Conservation (phyloP, 2,329 filamentous ascomycete genomes). For the Lachnellula occidentalis region DNA sequence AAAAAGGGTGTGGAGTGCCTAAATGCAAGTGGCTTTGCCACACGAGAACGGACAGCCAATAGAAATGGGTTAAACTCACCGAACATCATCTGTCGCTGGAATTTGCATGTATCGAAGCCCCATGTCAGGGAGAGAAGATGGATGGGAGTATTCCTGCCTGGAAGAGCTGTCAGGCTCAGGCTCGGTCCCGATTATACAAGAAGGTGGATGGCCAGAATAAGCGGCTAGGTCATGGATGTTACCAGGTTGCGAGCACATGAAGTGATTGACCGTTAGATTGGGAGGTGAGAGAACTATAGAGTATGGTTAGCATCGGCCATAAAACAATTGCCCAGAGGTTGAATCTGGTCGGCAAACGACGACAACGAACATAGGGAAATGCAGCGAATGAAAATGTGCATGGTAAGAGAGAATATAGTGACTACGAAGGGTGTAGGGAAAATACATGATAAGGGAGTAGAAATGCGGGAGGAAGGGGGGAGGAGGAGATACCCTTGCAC, state of each 20-base stretch:
- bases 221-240: conserved; percentile 31
- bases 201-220: conserved; percentile 28
- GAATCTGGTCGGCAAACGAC: background rate
- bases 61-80: conserved; percentile 25
- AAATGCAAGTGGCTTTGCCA: conserved; percentile 22
- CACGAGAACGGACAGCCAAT: conserved; percentile 25
- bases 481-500: conserved; percentile 3
- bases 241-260: conserved; percentile 34
- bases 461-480: background rate
- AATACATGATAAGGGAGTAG: no score
- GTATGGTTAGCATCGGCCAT: conserved; percentile 17
- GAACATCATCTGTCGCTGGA: conserved; percentile 31
- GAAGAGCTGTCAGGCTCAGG: conserved; percentile 31
- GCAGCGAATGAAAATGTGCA: conserved; percentile 11
- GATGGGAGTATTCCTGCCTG: conserved; percentile 29
- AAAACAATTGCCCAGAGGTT: background rate
- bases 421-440: background rate
- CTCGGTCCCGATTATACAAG: conserved; percentile 30
- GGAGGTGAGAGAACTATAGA: conserved; percentile 24
- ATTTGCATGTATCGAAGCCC: conserved; percentile 31
- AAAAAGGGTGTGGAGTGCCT: conserved; percentile 21
- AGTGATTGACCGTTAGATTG: conserved; percentile 26
- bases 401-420: conserved; percentile 1
- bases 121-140: conserved; percentile 28
- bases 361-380: background rate